Percentiles rank a stretch among this genome's conserved stretches.
These are phyloP conservation scores for Candida cerambycidarum DNA, from an alignment of 805 yeast species.

Conservation along the genomic window DNA sequence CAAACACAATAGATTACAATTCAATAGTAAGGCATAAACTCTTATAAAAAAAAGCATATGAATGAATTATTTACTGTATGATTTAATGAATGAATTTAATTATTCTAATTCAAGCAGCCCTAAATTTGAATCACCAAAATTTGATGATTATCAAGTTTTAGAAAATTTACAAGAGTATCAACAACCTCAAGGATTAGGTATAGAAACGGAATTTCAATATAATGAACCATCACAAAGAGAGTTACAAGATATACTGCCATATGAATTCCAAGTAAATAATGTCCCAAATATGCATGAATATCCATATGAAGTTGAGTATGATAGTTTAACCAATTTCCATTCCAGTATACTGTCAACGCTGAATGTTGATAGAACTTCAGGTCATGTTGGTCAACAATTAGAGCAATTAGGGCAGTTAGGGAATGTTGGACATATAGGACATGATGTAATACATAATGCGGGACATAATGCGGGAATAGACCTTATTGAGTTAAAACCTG, in stretches of 20 bases:
- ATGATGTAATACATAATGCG: neutral
- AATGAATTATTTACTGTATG: slow-evolving; percentile 7
- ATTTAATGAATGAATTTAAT: slow-evolving; percentile 7
- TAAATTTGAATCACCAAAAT: slow-evolving; percentile 3
- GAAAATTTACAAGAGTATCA: slow-evolving; percentile 2
- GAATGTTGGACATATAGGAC: neutral
- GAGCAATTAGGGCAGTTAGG: neutral
- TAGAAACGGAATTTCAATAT: neutral
- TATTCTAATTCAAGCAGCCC: slow-evolving; percentile 5
- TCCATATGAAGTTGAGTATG: neutral
- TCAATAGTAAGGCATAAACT: too few species aligned
- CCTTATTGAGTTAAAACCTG: neutral
- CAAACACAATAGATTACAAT: too few species aligned
- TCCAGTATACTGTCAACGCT: slow-evolving; percentile 1
- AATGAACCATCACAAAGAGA: neutral
- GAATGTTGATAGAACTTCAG: neutral
- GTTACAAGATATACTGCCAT: neutral
- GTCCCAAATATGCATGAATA: neutral
- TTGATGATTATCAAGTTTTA: slow-evolving; percentile 3
- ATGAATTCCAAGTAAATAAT: neutral
- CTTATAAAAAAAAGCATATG: neutral
- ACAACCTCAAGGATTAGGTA: neutral
- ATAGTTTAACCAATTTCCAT: slow-evolving; percentile 1
- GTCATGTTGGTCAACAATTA: neutral
- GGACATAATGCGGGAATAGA: neutral